Evolutionary conservation across 1,284 basidiomycete species (phyloP).

Genomic region (Malassezia japonica): DNA sequence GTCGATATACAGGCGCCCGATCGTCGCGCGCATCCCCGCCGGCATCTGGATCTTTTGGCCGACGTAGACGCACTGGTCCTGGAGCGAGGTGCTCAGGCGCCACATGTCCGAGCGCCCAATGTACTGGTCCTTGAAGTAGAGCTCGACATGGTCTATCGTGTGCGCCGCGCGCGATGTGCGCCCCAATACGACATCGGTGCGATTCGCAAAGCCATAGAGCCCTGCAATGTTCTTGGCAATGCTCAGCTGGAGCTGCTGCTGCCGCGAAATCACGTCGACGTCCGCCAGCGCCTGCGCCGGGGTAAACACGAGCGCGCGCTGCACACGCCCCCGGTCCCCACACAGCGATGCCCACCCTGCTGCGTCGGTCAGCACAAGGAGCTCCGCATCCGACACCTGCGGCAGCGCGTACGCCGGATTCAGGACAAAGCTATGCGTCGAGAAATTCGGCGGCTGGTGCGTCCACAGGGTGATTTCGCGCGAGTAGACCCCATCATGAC

Average conservation of each 20-base stretch:
- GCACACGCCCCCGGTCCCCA: not conserved
- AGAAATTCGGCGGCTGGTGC: conserved; percentile 45
- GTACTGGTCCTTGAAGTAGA: conserved; percentile 47
- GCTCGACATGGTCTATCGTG: conserved; percentile 45
- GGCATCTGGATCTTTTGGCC: conserved; percentile 42
- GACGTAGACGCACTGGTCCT: conserved; percentile 46
- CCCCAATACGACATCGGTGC: conserved; percentile 30
- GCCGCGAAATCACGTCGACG: conserved; percentile 25
- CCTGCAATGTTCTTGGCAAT: conserved; percentile 31
- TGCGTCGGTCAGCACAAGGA: conserved; percentile 27
- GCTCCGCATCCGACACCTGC: conserved; percentile 31
- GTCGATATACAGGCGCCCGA: conserved; percentile 43
- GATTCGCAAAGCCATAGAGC: conserved; percentile 35
- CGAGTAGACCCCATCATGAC: conserved; percentile 11
- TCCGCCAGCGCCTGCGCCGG: conserved; percentile 29
- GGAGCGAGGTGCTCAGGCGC: conserved; percentile 35
- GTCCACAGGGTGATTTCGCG: conserved; percentile 29
- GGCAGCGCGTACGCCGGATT: conserved; percentile 35
- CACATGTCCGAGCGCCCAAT: conserved; percentile 48
- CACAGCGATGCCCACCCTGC: not conserved
- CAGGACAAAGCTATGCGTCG: conserved; percentile 38
- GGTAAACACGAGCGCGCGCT: conserved; percentile 29
- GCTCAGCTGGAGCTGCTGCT: conserved; percentile 38
- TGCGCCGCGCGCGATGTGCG: conserved; percentile 27
- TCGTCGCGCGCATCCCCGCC: conserved; percentile 39